A percentile compares a stretch with the other conserved stretches of the same genome.
Evolutionary conservation across 495 filamentous ascomycete species (phyloP).

Genomic region (Talaromyces ruber): DNA sequence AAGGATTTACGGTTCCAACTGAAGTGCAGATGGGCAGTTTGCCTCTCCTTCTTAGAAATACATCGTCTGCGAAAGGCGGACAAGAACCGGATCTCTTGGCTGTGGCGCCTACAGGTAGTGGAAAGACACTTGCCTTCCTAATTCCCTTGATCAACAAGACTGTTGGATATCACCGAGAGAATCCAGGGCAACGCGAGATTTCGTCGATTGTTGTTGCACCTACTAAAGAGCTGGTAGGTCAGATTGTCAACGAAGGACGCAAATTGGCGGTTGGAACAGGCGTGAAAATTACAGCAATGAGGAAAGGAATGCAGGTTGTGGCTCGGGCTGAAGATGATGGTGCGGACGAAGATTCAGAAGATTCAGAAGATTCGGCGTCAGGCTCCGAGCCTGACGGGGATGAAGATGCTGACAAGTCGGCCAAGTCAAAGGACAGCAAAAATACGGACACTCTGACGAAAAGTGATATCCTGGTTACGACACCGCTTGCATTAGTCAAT

Average conservation of each 20-base stretch:
- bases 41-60: constrained; percentile 59
- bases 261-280: constrained; percentile 74
- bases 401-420: constrained; percentile 27
- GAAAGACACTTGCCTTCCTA: constrained; percentile 92
- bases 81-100: constrained; percentile 64
- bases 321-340: constrained; percentile 25
- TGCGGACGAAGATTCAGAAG: constrained; percentile 21
- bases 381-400: constrained; percentile 26
- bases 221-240: constrained; percentile 82
- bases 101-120: constrained; percentile 90
- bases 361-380: constrained; percentile 32
- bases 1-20: constrained; percentile 81
- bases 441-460: constrained; percentile 40
- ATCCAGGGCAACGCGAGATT: constrained; percentile 41
- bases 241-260: constrained; percentile 87
- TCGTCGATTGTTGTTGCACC: constrained; percentile 71
- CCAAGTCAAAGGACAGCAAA: constrained; percentile 25
- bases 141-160: constrained; percentile 76
- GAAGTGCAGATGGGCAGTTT: constrained; percentile 87
- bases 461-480: constrained; percentile 85
- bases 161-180: constrained; percentile 41
- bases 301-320: constrained; percentile 69
- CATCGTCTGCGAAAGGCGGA: constrained; percentile 13
- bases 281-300: constrained; percentile 73
- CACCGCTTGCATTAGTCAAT: constrained; percentile 70